phyloP scores from a whole-genome alignment of 2,329 filamentous ascomycete species.

The Cercospora beticola region DNA sequence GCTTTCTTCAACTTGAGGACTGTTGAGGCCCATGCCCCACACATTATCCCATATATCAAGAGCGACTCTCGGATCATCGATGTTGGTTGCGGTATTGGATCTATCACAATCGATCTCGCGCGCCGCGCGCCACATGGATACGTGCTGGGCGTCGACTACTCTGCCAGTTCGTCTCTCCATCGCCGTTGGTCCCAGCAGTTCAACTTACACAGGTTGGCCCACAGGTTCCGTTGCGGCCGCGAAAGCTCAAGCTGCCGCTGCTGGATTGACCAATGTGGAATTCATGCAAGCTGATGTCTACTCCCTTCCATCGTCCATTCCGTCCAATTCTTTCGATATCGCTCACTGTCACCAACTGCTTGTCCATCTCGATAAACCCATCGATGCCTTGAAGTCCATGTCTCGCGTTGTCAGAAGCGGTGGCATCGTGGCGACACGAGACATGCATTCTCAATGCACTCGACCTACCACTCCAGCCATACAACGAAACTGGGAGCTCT shows the following conservation, averaged over 20 bases:
- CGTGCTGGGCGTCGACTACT: slow-evolving; percentile 44
- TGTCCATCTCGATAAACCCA: slow-evolving; percentile 54
- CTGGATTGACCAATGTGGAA: slow-evolving; percentile 15
- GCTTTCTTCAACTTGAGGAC: slow-evolving; percentile 45
- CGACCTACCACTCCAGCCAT: slow-evolving; percentile 13
- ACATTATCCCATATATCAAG: slow-evolving; percentile 22
- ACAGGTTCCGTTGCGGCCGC: slow-evolving; percentile 13
- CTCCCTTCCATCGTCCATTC: background rate
- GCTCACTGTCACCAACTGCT: slow-evolving; percentile 59
- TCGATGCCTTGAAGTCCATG: slow-evolving; percentile 54
- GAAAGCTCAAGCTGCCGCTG: slow-evolving; percentile 4
- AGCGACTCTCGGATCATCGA: slow-evolving; percentile 42
- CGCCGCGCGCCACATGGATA: slow-evolving; percentile 22
- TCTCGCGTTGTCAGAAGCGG: slow-evolving; percentile 52
- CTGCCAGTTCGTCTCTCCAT: slow-evolving; percentile 1
- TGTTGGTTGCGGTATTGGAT: slow-evolving; percentile 48
- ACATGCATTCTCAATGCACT: slow-evolving; percentile 26
- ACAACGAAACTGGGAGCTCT: slow-evolving; percentile 16
- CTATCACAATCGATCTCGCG: slow-evolving; percentile 45
- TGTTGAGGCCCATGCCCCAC: slow-evolving; percentile 13
- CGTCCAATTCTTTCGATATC: slow-evolving; percentile 51
- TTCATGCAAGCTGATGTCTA: slow-evolving; percentile 16
- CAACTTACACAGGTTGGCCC: background rate
- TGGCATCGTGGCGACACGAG: slow-evolving; percentile 52
- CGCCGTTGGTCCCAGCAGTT: background rate